Evolutionary conservation across 148 eudicot species (phyloP).

Genomic region (Tetragonia tetragonoides): DNA sequence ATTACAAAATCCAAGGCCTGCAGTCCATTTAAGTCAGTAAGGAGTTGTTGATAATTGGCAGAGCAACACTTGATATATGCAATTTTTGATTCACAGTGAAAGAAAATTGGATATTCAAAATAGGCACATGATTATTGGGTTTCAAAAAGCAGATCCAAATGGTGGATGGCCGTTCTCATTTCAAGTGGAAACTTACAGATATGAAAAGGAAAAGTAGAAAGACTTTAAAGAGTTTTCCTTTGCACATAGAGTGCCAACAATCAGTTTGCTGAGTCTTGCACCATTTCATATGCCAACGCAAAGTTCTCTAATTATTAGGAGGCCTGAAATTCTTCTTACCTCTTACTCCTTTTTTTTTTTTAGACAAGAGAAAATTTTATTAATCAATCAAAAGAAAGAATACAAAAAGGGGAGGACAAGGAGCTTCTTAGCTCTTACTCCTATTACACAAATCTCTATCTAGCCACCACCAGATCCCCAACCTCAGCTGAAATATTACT

Average conservation of each 20-base stretch:
- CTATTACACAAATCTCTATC: neutral
- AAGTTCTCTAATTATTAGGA: neutral
- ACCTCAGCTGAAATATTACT: neutral
- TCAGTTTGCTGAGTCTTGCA: neutral
- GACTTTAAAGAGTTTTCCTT: no score
- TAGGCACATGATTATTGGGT: neutral
- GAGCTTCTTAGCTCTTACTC: neutral
- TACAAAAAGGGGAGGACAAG: no score
- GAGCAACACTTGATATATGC: neutral
- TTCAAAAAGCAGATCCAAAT: neutral
- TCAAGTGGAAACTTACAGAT: neutral
- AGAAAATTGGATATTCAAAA: neutral
- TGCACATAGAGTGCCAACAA: neutral
- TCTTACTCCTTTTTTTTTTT: no score
- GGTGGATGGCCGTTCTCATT: neutral
- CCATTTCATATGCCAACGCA: neutral
- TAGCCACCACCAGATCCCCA: neutral
- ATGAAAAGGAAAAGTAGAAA: no score
- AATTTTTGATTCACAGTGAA: neutral
- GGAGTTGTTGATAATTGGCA: neutral
- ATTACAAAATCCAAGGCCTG: constrained; percentile 94
- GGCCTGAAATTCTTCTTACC: neutral
- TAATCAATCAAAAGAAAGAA: no score
- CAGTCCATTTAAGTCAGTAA: constrained; percentile 21
- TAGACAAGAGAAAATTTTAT: no score